A percentile compares a stretch with the other conserved stretches of the same genome.
Evolutionary conservation across 2,329 filamentous ascomycete species (phyloP).

Genomic region (Nemania sp.): DNA sequence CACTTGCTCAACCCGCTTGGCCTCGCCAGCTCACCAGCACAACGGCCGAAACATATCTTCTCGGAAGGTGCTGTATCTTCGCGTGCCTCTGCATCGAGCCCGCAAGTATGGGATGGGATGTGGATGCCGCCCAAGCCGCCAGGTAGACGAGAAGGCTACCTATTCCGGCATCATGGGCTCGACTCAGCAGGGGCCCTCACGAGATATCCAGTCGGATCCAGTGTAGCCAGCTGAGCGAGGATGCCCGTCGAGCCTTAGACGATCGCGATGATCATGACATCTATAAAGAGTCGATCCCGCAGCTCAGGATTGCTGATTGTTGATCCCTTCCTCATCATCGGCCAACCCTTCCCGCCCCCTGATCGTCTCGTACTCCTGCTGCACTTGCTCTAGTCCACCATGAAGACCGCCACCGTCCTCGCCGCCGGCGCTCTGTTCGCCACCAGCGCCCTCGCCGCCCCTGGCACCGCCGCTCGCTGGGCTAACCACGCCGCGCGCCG

Average conservation of each 20-base stretch:
- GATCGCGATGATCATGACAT: constrained; percentile 18
- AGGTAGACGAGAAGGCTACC: too few species aligned
- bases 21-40: constrained; percentile 8
- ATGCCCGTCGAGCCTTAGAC: background rate
- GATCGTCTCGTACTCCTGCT: constrained; percentile 10
- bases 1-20: constrained; percentile 12
- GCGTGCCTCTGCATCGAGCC: constrained; percentile 1
- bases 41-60: constrained; percentile 30
- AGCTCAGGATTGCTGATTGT: constrained; percentile 10
- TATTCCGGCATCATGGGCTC: background rate
- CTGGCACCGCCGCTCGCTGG: constrained; percentile 57
- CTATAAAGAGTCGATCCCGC: constrained; percentile 34
- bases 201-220: background rate
- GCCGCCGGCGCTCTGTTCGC: constrained; percentile 56
- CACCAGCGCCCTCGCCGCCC: constrained; percentile 58
- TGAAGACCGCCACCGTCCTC: constrained; percentile 61
- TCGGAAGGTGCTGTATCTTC: constrained; percentile 31
- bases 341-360: constrained; percentile 15
- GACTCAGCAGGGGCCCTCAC: too few species aligned
- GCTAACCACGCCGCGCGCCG: constrained; percentile 49
- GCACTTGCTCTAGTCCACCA: constrained; percentile 50
- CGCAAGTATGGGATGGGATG: background rate
- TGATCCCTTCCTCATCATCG: constrained; percentile 29
- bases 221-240: background rate
- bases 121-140: constrained; percentile 2